Base-by-base conservation (phyloP, 2,329 filamentous ascomycete genomes). In the Ceratocystis cubensis region DNA sequence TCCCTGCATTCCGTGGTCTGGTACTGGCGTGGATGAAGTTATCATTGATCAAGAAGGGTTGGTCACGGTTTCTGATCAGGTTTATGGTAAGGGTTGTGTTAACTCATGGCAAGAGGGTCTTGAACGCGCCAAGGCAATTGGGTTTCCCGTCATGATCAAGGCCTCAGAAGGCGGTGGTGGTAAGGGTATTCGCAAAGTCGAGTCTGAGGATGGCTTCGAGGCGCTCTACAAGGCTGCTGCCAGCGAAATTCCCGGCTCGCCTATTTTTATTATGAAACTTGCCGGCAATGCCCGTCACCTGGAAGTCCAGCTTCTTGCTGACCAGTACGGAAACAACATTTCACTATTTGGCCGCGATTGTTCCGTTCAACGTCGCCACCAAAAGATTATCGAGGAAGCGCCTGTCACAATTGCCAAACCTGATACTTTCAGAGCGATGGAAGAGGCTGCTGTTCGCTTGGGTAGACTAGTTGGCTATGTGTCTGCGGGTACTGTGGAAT, bases 211-310 rank as follows among this genome's bases (percentile, higher is more conserved):
- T 53, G 86, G 88, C 70, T 99, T 99, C 73, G 82, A 88, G 74
- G 81, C 82, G 71, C 81, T 97, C 59, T 99, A 97, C 83, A 94
- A 95, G 77, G 94, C 93, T 59, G 94, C 95, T 25, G 92, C 94
- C 4, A 96, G 88, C 76, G 95, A 99, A 77, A 97, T 99, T 71
- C 95, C 94, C 10, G 95, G 95, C 61, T 99, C 94, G 37, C 94
- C 95, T 71, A 99, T 99, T 78, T 99, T 99, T 83, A 96, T 99
- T 80, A 99, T 99, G 94, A 96, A 99, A 85, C 82, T 99, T 70
- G 94, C 94, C 63, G 94, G 93, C 72, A 96, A 96, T 75, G 94
- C 94, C 50, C 84, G 94, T 71, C 94, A 99, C 83, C 81, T 99
- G 79, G 94, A 99, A 78, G 95, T 99, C 67, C 94, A 99, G 79